Evolutionary conservation across 2,329 filamentous ascomycete species (phyloP), one percentile per base, ranked within the genome.

Genomic region (Cladosporium sp.): DNA sequence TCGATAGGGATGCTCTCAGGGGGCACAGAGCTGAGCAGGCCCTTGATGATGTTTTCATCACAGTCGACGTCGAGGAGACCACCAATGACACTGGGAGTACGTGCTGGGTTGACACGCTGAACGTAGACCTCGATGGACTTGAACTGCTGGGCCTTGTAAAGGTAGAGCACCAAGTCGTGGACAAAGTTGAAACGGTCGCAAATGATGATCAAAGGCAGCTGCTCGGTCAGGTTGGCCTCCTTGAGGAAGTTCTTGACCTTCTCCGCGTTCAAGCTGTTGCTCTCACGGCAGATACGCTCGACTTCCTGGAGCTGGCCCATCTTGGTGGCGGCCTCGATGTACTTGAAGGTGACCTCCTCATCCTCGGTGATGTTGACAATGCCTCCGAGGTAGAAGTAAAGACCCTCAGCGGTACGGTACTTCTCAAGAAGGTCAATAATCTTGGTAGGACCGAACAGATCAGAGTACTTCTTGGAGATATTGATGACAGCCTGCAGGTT

Each of bases 181-280:
- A 98, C 92, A 76, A 99, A 97, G 83, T 98, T 96, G 86, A 96
- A 97, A n/a, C 94, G 92, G 77, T 99, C 95, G 81, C 96, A 99
- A 67, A 99, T 93, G 73, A 98, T 97, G 81, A 99, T 99, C 64
- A 99, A 84, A 52, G 95, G 95, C 52, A 99, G 86, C 81, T 97
- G 94, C 79, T 99, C 95, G 1, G 90, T 89, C 54, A 99, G 84
- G 71, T 90, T 91, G 64, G 95, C 94, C 78, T 99, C 96, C 83
- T 99, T 99, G 68, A 99, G 84, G 87, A 98, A 99, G 83, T 99
- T 99, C 86, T 97, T 97, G 66, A 97, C 92, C 84, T 97, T 96
- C 80, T 97, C 93, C 0, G 93, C 86, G 78, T 97, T 94, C 81
- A 93, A 94, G 75, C 86, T 86, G 78, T 91, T 72, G 85, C 90